Conservation (phyloP, 2,329 filamentous ascomycete species). For the Lecanicillium sp. region DNA sequence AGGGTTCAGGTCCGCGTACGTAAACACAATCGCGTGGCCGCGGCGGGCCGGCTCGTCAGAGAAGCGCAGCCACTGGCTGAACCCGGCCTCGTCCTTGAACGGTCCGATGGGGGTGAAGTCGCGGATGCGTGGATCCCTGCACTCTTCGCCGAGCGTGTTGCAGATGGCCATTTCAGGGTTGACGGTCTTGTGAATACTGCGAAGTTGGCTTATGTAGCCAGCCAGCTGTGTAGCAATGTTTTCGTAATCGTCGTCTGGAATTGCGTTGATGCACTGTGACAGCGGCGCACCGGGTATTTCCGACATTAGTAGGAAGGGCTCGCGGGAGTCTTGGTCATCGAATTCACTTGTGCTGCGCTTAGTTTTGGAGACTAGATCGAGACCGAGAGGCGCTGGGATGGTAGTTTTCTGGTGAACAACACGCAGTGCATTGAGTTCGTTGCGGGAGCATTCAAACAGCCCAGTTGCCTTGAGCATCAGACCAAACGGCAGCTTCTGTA, state of each 20-base stretch:
- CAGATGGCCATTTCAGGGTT: slow-evolving; percentile 21
- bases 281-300: background rate
- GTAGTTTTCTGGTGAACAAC: background rate
- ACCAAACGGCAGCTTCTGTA: background rate
- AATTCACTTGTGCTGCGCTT: too few species aligned
- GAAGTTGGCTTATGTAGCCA: slow-evolving; percentile 23
- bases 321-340: background rate
- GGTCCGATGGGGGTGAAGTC: slow-evolving; percentile 21
- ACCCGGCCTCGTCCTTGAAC: slow-evolving; percentile 26
- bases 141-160: slow-evolving; percentile 24
- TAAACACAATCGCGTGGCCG: slow-evolving; percentile 27
- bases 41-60: slow-evolving; percentile 26
- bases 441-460: background rate
- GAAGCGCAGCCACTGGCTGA: slow-evolving; percentile 25
- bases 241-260: slow-evolving; percentile 19
- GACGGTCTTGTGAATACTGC: slow-evolving; percentile 19
- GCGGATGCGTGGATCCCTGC: slow-evolving; percentile 24
- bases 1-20: slow-evolving; percentile 28
- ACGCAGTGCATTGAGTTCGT: background rate
- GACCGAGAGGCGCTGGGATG: background rate
- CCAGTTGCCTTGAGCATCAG: background rate
- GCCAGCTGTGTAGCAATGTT: slow-evolving; percentile 21
- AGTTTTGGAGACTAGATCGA: background rate
- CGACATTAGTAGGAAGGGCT: background rate
- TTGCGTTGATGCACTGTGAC: background rate